Evolutionary conservation across 2,329 filamentous ascomycete species (phyloP).

Genomic region (Colletotrichum lupini): DNA sequence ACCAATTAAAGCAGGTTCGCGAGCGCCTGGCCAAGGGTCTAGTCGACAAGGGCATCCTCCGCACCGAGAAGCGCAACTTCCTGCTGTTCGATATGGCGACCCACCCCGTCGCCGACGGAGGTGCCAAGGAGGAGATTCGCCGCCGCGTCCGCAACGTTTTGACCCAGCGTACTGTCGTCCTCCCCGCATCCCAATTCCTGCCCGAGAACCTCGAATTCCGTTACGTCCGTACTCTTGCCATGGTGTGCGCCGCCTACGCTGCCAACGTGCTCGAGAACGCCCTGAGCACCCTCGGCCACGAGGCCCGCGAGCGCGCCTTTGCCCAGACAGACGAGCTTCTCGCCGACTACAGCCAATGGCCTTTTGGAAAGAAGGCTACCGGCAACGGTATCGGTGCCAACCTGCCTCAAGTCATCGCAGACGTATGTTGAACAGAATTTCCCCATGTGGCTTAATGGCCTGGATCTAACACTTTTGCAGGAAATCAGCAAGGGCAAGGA

Average conservation of each 20-base stretch:
- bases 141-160: slow-evolving; percentile 92
- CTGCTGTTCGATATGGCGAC: slow-evolving; percentile 99
- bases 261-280: slow-evolving; percentile 99
- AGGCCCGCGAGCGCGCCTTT: slow-evolving; percentile 93
- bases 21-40: slow-evolving; percentile 97
- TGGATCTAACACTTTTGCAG: slow-evolving; percentile 46
- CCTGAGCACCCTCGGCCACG: slow-evolving; percentile 91
- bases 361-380: slow-evolving; percentile 87
- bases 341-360: slow-evolving; percentile 97
- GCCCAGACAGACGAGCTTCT: slow-evolving; percentile 96
- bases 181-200: slow-evolving; percentile 87
- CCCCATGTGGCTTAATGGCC: too few species aligned
- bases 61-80: slow-evolving; percentile 99
- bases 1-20: slow-evolving; percentile 98
- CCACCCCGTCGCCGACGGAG: slow-evolving; percentile 94
- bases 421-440: slow-evolving; percentile 58
- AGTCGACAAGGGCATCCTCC: slow-evolving; percentile 97
- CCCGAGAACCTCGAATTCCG: slow-evolving; percentile 95
- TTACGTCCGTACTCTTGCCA: slow-evolving; percentile 89
- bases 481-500: slow-evolving; percentile 90
- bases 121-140: slow-evolving; percentile 97
- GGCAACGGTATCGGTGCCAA: slow-evolving; percentile 90
- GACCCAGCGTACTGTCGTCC: slow-evolving; percentile 92
- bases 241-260: slow-evolving; percentile 98
- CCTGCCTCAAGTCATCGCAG: slow-evolving; percentile 84